Evolutionary conservation across 495 filamentous ascomycete species (phyloP).

Genomic region (Talaromyces proteolyticus): DNA sequence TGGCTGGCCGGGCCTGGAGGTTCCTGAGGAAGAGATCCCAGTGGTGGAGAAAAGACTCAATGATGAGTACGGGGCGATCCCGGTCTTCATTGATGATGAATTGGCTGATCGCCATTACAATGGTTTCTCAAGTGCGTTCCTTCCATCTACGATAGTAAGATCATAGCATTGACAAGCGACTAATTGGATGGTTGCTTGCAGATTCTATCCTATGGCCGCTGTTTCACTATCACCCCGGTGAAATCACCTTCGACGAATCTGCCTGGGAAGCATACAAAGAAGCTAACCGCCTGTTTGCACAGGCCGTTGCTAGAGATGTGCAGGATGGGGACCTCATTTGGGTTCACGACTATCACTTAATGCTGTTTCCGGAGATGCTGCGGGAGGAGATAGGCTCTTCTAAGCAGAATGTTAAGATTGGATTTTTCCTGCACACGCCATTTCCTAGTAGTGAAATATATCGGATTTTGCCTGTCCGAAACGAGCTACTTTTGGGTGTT

Average conservation of each 20-base stretch:
- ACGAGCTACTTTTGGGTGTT: constrained; percentile 68
- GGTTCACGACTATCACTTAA: constrained; percentile 89
- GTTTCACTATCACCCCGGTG: constrained; percentile 86
- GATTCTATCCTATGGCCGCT: constrained; percentile 87
- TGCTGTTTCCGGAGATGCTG: constrained; percentile 80
- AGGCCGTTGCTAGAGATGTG: constrained; percentile 62
- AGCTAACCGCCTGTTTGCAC: constrained; percentile 73
- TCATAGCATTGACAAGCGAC: too few species aligned
- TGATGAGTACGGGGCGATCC: constrained; percentile 57
- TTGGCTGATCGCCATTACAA: constrained; percentile 69
- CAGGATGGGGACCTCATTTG: constrained; percentile 79
- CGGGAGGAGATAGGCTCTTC: constrained; percentile 61
- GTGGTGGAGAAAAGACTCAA: constrained; percentile 50
- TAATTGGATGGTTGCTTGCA: constrained; percentile 20
- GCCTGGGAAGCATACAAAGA: constrained; percentile 78
- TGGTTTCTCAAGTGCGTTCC: constrained; percentile 62
- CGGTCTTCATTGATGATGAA: constrained; percentile 63
- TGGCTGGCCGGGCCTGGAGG: constrained; percentile 79
- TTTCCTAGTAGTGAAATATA: constrained; percentile 88
- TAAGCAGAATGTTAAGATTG: constrained; percentile 71
- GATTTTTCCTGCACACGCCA: constrained; percentile 86
- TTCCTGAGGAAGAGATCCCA: constrained; percentile 53
- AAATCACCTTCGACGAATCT: constrained; percentile 83
- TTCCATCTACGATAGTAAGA: too few species aligned
- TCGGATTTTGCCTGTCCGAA: constrained; percentile 75